These are phyloP conservation scores for Nakazawaea populi DNA, from an alignment of 805 yeast species.

Conservation along the genomic window DNA sequence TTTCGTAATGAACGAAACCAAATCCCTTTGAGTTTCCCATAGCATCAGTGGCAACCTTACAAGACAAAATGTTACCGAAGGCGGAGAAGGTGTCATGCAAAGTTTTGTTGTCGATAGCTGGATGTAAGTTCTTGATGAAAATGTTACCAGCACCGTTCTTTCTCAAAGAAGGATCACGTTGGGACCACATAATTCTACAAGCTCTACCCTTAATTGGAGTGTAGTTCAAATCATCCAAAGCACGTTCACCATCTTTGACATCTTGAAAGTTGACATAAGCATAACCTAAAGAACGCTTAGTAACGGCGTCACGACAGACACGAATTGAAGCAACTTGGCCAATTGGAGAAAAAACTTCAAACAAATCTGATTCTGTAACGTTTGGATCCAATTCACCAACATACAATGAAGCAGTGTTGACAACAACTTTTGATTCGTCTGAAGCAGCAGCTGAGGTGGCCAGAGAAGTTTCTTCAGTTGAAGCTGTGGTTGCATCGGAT, in stretches of 20 bases:
- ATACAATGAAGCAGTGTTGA: constrained; percentile 78
- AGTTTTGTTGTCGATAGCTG: constrained; percentile 98
- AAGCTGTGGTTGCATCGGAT: constrained; percentile 2
- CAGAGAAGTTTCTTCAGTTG: constrained; percentile 3
- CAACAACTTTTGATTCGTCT: constrained; percentile 17
- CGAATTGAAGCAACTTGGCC: constrained; percentile 96
- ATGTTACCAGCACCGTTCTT: constrained; percentile 95
- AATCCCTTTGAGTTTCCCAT: constrained; percentile 90
- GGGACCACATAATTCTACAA: constrained; percentile 99
- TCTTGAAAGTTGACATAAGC: constrained; percentile 96
- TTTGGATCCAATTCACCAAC: constrained; percentile 95
- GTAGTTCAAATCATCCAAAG: constrained; percentile 94
- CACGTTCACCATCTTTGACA: constrained; percentile 85
- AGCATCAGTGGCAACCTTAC: constrained; percentile 95
- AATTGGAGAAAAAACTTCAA: constrained; percentile 89
- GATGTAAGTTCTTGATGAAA: constrained; percentile 96
- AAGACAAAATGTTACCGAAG: constrained; percentile 91
- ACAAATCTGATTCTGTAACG: constrained; percentile 90
- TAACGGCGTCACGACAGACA: constrained; percentile 97
- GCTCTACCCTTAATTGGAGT: constrained; percentile 89
- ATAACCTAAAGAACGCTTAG: constrained; percentile 95
- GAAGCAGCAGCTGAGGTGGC: constrained; percentile 3
- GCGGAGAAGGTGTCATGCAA: constrained; percentile 96
- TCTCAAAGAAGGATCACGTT: constrained; percentile 95
- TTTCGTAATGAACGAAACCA: constrained; percentile 96